Evolutionary conservation across 1,284 basidiomycete species (phyloP).

Genomic region (Bjerkandera adusta): DNA sequence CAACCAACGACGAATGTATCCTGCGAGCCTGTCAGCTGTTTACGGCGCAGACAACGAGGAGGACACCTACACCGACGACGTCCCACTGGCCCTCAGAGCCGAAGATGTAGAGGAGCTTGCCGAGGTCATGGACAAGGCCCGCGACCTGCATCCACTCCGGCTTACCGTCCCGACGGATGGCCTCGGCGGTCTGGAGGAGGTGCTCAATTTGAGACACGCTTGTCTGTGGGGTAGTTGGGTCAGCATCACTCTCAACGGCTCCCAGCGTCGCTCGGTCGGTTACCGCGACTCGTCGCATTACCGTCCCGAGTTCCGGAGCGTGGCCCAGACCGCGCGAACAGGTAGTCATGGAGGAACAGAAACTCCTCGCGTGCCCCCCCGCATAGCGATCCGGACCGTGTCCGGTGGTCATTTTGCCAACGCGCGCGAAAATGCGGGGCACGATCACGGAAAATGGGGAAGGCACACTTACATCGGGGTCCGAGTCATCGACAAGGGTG

Average conservation of each 20-base stretch:
- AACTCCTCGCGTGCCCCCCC: no score
- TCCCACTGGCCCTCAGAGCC: conserved; percentile 91
- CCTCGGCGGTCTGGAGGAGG: conserved; percentile 88
- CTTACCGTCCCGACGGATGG: conserved; percentile 85
- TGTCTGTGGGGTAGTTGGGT: conserved; percentile 48
- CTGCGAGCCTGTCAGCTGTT: conserved; percentile 33
- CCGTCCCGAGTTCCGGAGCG: no score
- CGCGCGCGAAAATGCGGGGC: conserved; percentile 7
- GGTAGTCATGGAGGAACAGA: no score
- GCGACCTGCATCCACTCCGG: conserved; percentile 91
- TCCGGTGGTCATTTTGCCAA: conserved; percentile 3
- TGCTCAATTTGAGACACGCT: conserved; percentile 86
- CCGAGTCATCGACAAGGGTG: conserved; percentile 86
- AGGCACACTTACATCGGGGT: conserved; percentile 74
- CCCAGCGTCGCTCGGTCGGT: conserved; percentile 20
- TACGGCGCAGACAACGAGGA: background rate
- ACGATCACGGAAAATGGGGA: no score
- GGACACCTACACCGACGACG: conserved; percentile 71
- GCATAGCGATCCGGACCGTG: no score
- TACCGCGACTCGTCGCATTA: conserved; percentile 21
- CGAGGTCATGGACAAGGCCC: conserved; percentile 86
- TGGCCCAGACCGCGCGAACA: no score
- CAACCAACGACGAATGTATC: conserved; percentile 90
- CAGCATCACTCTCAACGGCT: conserved; percentile 5
- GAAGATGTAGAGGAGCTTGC: conserved; percentile 81